A percentile compares a stretch with the other conserved stretches of the same genome.
Conservation (phyloP, 768 basidiomycete genomes). For the Cystobasidiopsis lactophilus region DNA sequence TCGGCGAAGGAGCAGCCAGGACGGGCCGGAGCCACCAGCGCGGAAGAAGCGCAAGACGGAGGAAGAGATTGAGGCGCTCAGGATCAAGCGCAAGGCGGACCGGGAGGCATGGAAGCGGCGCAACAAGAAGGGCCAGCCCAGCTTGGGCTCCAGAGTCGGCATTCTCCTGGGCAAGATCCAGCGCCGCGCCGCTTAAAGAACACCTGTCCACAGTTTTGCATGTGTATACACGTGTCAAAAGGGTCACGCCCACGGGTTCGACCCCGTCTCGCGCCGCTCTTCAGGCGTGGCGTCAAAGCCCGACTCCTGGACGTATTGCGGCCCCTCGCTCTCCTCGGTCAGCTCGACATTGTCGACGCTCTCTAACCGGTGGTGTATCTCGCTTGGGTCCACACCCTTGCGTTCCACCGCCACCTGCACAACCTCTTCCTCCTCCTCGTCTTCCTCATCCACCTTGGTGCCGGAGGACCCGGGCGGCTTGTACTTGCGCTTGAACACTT, state of each 20-base stretch:
- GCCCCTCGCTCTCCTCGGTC: neutral
- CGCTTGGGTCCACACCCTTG: neutral
- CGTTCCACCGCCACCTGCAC: neutral
- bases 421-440: neutral
- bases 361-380: neutral
- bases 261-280: no score
- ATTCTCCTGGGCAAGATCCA: slow-evolving; percentile 10
- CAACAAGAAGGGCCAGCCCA: slow-evolving; percentile 7
- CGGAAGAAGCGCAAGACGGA: neutral
- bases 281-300: neutral
- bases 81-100: neutral
- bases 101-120: slow-evolving; percentile 3
- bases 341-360: neutral
- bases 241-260: no score
- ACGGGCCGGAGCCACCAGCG: no score
- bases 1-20: neutral
- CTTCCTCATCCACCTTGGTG: neutral
- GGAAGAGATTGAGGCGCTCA: slow-evolving; percentile 5
- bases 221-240: neutral
- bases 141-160: neutral
- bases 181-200: neutral
- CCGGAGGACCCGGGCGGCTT: neutral
- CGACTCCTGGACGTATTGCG: neutral
- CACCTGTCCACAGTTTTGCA: neutral
- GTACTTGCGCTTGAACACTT: neutral